Base-by-base conservation (phyloP, 768 basidiomycete species). In the Gymnopilus junonius region DNA sequence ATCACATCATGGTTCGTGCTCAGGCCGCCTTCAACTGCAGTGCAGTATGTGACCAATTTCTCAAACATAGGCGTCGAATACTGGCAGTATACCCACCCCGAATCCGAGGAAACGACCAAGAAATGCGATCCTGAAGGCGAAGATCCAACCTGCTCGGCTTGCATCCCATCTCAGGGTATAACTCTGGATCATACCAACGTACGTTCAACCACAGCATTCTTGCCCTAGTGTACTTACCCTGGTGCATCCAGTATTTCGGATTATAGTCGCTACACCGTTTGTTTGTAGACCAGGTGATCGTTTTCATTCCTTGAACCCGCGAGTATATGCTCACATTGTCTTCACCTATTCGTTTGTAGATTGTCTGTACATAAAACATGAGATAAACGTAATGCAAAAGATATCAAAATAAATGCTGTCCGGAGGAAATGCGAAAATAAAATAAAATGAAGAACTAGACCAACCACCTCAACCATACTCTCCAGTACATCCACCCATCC, bases 181-280 rank as follows among this genome's bases (percentile, higher is more conserved):
- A 84, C 78, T 29, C 65, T 73, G 8, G 83, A 81, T 1, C 83
- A 85, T 74, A 74, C 77, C n/a, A 79, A 69, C 34, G 84, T 85
- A 59, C 23, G 48, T n/a, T 6, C 29, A 31, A 1, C 10, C 48
- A 10, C 4, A 55, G 79, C 69, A 21, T 14, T 17, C 11, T 46
- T 25, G 12, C 27, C 32, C 40, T 37, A 39, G 35, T 35, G 29
- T 23, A 31, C 20, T 14, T 4, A 42, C 21, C 32, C 10, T 31
- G 31, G 15, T 21, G 11, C 23, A 12, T 45, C 25, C 27, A 67
- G 66, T 67, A 67, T 50, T 67, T 67, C 32, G 66, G 2, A 65
- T 67, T 31, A n/a, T 64, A 34, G 63, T 55, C 5, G 37, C 60
- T 1, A 67, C 66, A 3, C 66, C 66, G 1, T 67, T 57, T 67